Evolutionary conservation across 768 basidiomycete genomes (phyloP).

Genomic region (Galerina sulciceps): DNA sequence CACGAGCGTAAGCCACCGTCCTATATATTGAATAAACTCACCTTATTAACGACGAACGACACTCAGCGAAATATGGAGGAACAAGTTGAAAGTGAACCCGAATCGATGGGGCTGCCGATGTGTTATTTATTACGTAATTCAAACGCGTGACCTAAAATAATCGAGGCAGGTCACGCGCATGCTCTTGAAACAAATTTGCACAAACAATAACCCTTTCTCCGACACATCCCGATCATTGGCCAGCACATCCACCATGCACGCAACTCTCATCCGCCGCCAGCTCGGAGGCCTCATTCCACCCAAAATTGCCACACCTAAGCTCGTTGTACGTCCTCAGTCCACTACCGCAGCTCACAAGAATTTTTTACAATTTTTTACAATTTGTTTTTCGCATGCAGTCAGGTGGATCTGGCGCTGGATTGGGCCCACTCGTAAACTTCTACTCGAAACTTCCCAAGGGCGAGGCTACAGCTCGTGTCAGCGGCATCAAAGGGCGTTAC

Average conservation of each 20-base stretch:
- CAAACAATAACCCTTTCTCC: constrained; percentile 19
- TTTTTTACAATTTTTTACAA: constrained; percentile 2
- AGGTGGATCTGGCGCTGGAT: constrained; percentile 79
- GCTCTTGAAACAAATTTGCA: background rate
- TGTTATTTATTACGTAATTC: too few species aligned
- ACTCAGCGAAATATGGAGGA: too few species aligned
- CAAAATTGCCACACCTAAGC: constrained; percentile 90
- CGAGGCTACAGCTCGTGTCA: constrained; percentile 58
- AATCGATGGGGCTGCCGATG: too few species aligned
- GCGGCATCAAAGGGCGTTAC: constrained; percentile 79
- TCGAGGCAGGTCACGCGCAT: background rate
- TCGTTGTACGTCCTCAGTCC: constrained; percentile 62
- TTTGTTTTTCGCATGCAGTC: constrained; percentile 50
- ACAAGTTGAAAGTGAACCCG: too few species aligned
- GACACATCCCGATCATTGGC: constrained; percentile 31
- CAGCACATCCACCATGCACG: constrained; percentile 63
- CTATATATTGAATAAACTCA: too few species aligned
- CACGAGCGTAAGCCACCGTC: too few species aligned
- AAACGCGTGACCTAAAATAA: background rate
- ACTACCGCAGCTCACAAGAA: background rate
- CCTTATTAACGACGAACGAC: too few species aligned
- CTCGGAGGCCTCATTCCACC: constrained; percentile 89
- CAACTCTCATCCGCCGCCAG: constrained; percentile 83
- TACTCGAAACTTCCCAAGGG: constrained; percentile 98
- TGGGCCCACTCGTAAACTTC: constrained; percentile 88